These are phyloP conservation scores for Colletotrichum tanaceti DNA, from an alignment of 2,329 filamentous ascomycete species.

Conservation along the genomic window DNA sequence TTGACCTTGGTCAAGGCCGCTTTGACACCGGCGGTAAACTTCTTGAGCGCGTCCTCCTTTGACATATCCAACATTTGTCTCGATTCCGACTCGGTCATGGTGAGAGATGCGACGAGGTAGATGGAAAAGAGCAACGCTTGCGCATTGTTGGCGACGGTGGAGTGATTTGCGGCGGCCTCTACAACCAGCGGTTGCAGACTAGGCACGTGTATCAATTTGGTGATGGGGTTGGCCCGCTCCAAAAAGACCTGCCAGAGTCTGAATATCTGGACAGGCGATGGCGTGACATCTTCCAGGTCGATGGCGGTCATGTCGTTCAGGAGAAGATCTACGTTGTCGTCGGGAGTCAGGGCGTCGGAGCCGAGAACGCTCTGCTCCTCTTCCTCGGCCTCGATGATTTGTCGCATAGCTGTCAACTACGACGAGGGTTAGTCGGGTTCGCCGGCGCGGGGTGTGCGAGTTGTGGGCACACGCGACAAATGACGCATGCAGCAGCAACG, in stretches of 20 bases:
- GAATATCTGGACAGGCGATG: constrained; percentile 73
- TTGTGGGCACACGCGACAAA: too few relatives aligned
- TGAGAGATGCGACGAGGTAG: constrained; percentile 40
- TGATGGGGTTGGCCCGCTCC: constrained; percentile 79
- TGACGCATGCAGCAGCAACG: too few relatives aligned
- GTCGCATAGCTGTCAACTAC: constrained; percentile 68
- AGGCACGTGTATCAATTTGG: constrained; percentile 79
- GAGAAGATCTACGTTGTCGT: constrained; percentile 64
- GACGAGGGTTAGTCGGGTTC: neutral
- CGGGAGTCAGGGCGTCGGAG: constrained; percentile 62
- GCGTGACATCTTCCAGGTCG: constrained; percentile 67
- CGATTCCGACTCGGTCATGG: constrained; percentile 62
- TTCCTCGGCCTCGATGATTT: constrained; percentile 65
- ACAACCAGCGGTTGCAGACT: constrained; percentile 74
- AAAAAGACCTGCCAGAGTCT: constrained; percentile 80
- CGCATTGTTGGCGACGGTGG: constrained; percentile 60
- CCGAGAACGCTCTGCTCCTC: constrained; percentile 62
- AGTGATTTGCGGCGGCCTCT: constrained; percentile 68
- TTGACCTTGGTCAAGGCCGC: constrained; percentile 62
- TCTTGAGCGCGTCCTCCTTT: constrained; percentile 61
- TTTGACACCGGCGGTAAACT: constrained; percentile 64
- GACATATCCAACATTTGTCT: constrained; percentile 62
- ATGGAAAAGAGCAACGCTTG: constrained; percentile 42
- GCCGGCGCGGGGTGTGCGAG: neutral
- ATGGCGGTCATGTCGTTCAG: constrained; percentile 56